Evolutionary conservation across 306 rosid genomes (phyloP).

Genomic region (Hylodesmum podocarpum): DNA sequence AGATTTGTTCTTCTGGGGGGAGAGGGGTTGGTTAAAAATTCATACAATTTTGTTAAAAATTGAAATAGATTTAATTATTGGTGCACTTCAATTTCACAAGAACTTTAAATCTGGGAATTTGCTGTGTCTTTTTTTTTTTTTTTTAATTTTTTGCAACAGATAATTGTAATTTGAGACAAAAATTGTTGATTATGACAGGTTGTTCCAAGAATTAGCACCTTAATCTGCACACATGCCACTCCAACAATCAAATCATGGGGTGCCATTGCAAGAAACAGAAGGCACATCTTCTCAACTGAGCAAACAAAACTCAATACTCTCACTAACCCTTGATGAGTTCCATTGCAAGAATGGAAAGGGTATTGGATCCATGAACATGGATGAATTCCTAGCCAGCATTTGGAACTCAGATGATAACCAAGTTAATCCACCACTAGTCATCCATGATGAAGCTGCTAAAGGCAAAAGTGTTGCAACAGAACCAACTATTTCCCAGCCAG

Average conservation of each 20-base stretch:
- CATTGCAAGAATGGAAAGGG: conserved; percentile 53
- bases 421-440: background rate
- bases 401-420: conserved; percentile 57
- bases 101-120: background rate
- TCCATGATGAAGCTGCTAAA: conserved; percentile 11
- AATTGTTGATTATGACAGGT: background rate
- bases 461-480: conserved; percentile 21
- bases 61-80: background rate
- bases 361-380: conserved; percentile 70
- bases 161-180: conserved; percentile 11
- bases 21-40: background rate
- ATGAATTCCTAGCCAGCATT: conserved; percentile 67
- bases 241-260: conserved; percentile 27
- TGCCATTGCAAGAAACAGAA: conserved; percentile 28
- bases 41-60: background rate
- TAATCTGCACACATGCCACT: conserved; percentile 9
- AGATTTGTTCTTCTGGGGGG: background rate
- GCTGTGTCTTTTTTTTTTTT: too few relatives aligned
- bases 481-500: conserved; percentile 21
- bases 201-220: background rate
- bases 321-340: conserved; percentile 59
- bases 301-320: conserved; percentile 43
- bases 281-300: conserved; percentile 8
- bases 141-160: background rate
- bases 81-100: conserved; percentile 1